These are phyloP conservation scores for Cantharellus cinnabarinus DNA, from an alignment of 768 basidiomycete genomes.

Conservation along the genomic window DNA sequence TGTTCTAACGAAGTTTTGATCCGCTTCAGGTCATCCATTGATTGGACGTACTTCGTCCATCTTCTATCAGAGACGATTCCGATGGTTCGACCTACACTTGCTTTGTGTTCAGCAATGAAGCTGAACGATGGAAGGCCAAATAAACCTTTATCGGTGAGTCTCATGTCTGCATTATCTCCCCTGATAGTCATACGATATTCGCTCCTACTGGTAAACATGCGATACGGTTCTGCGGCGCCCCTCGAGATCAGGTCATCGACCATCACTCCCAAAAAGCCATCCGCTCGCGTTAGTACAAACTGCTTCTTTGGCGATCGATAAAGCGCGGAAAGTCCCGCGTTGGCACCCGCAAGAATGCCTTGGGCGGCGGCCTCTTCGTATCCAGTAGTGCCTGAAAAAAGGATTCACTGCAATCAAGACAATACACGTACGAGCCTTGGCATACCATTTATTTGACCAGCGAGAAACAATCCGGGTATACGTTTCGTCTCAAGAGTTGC, in stretches of 20 bases:
- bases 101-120: neutral
- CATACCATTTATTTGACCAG: conserved; percentile 72
- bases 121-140: neutral
- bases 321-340: conserved; percentile 55
- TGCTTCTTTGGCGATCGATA: conserved; percentile 22
- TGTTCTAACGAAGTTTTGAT: conserved; percentile 20
- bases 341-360: conserved; percentile 72
- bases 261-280: conserved; percentile 78
- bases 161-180: conserved; percentile 73
- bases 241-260: conserved; percentile 79
- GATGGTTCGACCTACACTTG: conserved; percentile 17
- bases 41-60: conserved; percentile 21
- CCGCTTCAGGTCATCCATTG: conserved; percentile 18
- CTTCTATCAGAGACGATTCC: conserved; percentile 27
- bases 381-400: conserved; percentile 55
- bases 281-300: conserved; percentile 55
- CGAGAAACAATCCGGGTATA: conserved; percentile 59
- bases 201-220: conserved; percentile 83
- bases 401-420: neutral
- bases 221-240: conserved; percentile 75
- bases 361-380: conserved; percentile 91
- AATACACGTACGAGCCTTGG: neutral
- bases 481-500: conserved; percentile 74
- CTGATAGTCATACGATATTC: conserved; percentile 79
- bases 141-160: conserved; percentile 54